A percentile compares a stretch with the other conserved stretches of the same genome.
phyloP scores from a whole-genome alignment of 2,329 filamentous ascomycete genomes.

The Diplodia intermedia region DNA sequence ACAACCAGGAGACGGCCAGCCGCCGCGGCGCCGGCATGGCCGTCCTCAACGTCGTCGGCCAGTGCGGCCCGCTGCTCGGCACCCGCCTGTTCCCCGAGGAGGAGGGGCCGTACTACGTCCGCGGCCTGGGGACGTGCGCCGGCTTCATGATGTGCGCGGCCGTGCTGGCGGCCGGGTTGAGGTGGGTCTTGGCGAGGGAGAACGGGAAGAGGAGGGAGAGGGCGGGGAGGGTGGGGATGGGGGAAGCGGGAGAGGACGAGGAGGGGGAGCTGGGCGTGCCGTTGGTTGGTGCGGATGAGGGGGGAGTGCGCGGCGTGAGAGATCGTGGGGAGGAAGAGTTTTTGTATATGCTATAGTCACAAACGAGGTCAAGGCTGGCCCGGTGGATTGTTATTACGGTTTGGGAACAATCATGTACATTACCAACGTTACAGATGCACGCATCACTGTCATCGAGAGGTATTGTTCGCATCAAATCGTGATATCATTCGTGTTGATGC shows the following conservation, averaged over 20 bases:
- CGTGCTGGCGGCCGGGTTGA: slow-evolving; percentile 52
- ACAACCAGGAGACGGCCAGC: slow-evolving; percentile 76
- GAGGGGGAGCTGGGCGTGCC: slow-evolving; percentile 5
- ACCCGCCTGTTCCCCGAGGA: slow-evolving; percentile 61
- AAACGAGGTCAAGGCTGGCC: not conserved
- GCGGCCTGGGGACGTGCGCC: slow-evolving; percentile 60
- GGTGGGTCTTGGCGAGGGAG: slow-evolving; percentile 48
- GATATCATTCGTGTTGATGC: slow-evolving; percentile 1
- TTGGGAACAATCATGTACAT: not conserved
- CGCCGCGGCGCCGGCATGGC: slow-evolving; percentile 79
- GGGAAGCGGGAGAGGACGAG: not conserved
- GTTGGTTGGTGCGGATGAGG: slow-evolving; percentile 8
- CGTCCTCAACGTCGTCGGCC: slow-evolving; percentile 80
- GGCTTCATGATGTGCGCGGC: slow-evolving; percentile 58
- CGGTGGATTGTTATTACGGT: not conserved
- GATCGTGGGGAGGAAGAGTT: not conserved
- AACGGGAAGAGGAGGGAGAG: slow-evolving; percentile 37
- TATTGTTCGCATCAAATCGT: slow-evolving; percentile 11
- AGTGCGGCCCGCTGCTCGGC: slow-evolving; percentile 72
- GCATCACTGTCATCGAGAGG: not conserved
- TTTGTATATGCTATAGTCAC: slow-evolving; percentile 14
- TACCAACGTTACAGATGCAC: not conserved
- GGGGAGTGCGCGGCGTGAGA: not conserved
- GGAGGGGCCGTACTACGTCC: slow-evolving; percentile 58
- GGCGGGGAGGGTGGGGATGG: not conserved